Evolutionary conservation across 2,329 filamentous ascomycete genomes (phyloP), one percentile per base, ranked within the genome.

Genomic region (Mariannaea sp.): DNA sequence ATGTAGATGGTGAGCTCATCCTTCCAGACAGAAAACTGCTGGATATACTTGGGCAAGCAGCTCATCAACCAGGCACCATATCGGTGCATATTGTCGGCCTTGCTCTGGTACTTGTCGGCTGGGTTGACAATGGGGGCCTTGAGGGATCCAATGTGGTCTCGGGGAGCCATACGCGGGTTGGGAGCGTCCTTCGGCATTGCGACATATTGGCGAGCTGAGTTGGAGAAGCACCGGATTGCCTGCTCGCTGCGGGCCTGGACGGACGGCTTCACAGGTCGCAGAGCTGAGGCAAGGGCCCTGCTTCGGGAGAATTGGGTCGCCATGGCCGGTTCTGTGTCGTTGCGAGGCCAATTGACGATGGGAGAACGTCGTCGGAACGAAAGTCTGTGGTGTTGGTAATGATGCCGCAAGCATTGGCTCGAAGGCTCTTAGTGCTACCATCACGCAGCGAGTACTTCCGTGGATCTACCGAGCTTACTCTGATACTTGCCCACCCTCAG

Each of bases 11-110:
- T 92, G 71, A 99, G 85, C 77, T 99, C 94, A 72, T 99, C 94
- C 79, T 99, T 99, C 94, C 94, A 99, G 50, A 99, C 93, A 10
- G 92, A 96, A 79, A 97, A 97, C 78, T 99, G 94, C 79, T 99
- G 95, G 67, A 99, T 85, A 77, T 96, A 97, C 81, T 97, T 97
- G 67, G 94, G 95, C 70, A 99, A 77, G 75, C 90, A 96, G 64
- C 92, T 92, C 85, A 99, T 93, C 69, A 99, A 79, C 83, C 96
- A 99, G 70, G 95, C 86, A 68, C 94, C 94, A 71, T 99, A 99
- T 69, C 86, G 88, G 81, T 99, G 94, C 71, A 97, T 80, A 70
- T 87, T 83, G 62, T 96, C 89, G 64, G 89, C 85, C 78, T 93
- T 94, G 71, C 89, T 87, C 72, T 88, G 81, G 76, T 92, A 95